These are phyloP conservation scores for Rhizopogon roseolus DNA, from an alignment of 768 basidiomycete genomes.

Conservation along the genomic window DNA sequence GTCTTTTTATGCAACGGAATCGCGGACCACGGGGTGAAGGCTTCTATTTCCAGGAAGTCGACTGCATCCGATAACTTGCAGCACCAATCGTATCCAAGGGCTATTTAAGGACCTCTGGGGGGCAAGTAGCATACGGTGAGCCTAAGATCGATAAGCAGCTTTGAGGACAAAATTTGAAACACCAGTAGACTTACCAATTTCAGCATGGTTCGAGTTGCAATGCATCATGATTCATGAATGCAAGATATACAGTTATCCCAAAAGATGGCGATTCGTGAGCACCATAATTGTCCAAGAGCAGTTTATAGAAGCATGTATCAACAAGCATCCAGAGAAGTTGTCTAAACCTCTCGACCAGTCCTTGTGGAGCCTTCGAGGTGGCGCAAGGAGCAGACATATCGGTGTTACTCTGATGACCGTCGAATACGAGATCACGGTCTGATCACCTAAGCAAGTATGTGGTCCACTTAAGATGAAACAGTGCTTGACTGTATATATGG, in stretches of 20 bases:
- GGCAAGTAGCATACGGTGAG: neutral
- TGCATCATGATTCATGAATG: neutral
- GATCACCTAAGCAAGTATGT: too few relatives aligned
- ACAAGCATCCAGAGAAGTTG: neutral
- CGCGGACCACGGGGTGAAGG: neutral
- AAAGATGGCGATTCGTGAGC: neutral
- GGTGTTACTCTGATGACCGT: neutral
- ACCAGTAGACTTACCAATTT: neutral
- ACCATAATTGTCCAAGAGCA: neutral
- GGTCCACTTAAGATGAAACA: too few relatives aligned
- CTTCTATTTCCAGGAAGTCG: neutral
- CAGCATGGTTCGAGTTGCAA: neutral
- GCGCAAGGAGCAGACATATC: too few relatives aligned
- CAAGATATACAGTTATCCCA: neutral
- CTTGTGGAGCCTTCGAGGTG: too few relatives aligned
- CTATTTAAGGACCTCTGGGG: neutral
- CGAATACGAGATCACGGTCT: too few relatives aligned
- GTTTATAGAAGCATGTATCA: neutral
- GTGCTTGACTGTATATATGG: too few relatives aligned
- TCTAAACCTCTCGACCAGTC: neutral
- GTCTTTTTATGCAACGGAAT: slow-evolving; percentile 4
- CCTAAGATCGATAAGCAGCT: neutral
- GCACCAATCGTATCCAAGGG: neutral
- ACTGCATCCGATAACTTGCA: neutral
- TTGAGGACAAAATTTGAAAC: neutral